A percentile compares a stretch with the other conserved stretches of the same genome.
Evolutionary conservation across 2,329 filamentous ascomycete genomes (phyloP).

Genomic region (Purpureocillium lavendulum): DNA sequence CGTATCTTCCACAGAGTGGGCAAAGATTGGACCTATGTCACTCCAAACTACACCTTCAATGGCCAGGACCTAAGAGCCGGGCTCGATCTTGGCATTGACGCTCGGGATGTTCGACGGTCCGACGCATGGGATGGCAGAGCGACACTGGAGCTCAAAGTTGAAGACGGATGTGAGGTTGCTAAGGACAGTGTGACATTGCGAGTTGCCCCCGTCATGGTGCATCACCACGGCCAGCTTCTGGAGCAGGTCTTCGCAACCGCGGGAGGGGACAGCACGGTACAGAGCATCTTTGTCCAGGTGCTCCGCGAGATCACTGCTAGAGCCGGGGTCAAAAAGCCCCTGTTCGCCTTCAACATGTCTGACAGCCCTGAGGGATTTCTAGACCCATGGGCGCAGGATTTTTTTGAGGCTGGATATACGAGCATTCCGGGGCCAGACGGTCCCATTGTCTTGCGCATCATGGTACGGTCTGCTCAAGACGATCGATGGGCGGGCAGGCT

Average conservation of each 20-base stretch:
- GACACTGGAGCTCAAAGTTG: conserved; percentile 19
- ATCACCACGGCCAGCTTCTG: conserved; percentile 24
- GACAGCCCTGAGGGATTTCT: too few relatives aligned
- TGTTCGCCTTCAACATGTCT: too few relatives aligned
- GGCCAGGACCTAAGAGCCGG: conserved; percentile 17
- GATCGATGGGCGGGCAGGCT: neutral
- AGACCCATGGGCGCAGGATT: conserved; percentile 33
- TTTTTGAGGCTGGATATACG: conserved; percentile 27
- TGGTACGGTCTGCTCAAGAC: conserved; percentile 20
- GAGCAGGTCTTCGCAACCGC: too few relatives aligned
- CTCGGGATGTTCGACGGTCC: conserved; percentile 17
- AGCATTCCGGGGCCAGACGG: conserved; percentile 28
- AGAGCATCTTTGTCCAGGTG: too few relatives aligned
- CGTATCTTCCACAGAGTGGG: conserved; percentile 17
- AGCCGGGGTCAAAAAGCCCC: too few relatives aligned
- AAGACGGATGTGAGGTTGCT: conserved; percentile 7
- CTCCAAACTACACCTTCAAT: conserved; percentile 18
- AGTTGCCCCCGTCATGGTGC: conserved; percentile 27
- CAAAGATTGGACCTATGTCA: conserved; percentile 17
- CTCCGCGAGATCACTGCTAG: too few relatives aligned
- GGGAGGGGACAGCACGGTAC: too few relatives aligned
- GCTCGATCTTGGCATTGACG: conserved; percentile 27
- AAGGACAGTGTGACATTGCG: conserved; percentile 22
- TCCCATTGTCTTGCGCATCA: conserved; percentile 20
- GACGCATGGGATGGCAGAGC: conserved; percentile 19